Conservation (phyloP, 2,329 filamentous ascomycete genomes). For the Talaromyces sp. region DNA sequence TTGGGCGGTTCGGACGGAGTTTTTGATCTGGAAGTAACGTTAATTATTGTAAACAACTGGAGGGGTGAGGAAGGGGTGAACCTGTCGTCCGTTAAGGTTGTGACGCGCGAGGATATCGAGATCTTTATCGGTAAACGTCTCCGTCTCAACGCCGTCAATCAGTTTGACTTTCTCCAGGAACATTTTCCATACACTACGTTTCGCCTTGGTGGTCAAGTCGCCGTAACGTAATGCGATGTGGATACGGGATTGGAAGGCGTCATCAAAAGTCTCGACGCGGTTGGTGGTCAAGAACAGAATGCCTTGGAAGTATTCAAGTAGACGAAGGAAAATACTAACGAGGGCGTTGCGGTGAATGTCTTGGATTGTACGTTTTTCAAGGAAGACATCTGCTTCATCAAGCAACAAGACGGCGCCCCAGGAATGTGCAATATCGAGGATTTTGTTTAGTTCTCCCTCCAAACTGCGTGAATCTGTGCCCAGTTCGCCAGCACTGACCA, state of each 20-base stretch:
- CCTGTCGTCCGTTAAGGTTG: constrained; percentile 66
- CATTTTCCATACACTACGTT: constrained; percentile 76
- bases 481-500: constrained; percentile 76
- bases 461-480: constrained; percentile 72
- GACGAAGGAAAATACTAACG: constrained; percentile 80
- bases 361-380: constrained; percentile 77
- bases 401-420: constrained; percentile 84
- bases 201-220: constrained; percentile 67
- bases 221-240: constrained; percentile 82
- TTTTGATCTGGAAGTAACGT: constrained; percentile 67
- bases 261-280: constrained; percentile 80
- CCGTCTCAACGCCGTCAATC: constrained; percentile 57
- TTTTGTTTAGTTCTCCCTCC: constrained; percentile 75
- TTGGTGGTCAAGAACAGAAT: constrained; percentile 90
- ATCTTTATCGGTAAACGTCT: constrained; percentile 57
- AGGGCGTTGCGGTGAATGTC: constrained; percentile 82
- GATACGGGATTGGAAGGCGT: constrained; percentile 84
- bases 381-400: constrained; percentile 80
- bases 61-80: constrained; percentile 31
- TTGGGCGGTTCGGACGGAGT: constrained; percentile 78
- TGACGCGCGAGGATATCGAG: constrained; percentile 64
- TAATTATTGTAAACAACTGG: not conserved
- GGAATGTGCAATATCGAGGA: constrained; percentile 78
- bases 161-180: constrained; percentile 72
- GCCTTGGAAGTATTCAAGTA: constrained; percentile 88